Evolutionary conservation across 495 filamentous ascomycete species (phyloP).

Genomic region (Hyaloscypha hepaticicola): DNA sequence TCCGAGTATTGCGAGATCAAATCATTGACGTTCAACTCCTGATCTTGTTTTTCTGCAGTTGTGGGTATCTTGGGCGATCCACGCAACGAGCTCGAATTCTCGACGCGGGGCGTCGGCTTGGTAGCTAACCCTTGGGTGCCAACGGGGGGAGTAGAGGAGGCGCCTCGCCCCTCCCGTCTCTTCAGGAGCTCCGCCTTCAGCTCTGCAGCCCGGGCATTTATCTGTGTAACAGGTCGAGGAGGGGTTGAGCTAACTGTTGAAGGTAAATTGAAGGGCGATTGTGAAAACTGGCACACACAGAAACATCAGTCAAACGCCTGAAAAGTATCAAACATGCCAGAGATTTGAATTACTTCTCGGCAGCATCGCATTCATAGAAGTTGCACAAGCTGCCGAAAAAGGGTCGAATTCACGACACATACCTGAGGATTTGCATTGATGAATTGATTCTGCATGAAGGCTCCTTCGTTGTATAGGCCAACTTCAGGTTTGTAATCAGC

Average conservation of each 20-base stretch:
- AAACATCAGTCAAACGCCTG: constrained; percentile 1
- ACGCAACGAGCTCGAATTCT: constrained; percentile 14
- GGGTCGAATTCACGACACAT: constrained; percentile 11
- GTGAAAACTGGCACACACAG: constrained; percentile 19
- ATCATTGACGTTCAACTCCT: constrained; percentile 26
- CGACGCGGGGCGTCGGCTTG: constrained; percentile 1
- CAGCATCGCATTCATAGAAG: neutral
- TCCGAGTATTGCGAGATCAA: constrained; percentile 28
- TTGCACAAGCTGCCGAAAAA: neutral
- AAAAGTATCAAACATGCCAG: neutral
- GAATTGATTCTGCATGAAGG: constrained; percentile 28
- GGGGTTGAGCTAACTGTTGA: constrained; percentile 7
- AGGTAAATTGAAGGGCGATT: constrained; percentile 14
- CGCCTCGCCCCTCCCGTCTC: constrained; percentile 17
- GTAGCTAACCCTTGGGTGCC: constrained; percentile 20
- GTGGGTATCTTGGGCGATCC: constrained; percentile 19
- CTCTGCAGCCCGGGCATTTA: constrained; percentile 31
- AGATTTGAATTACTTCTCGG: neutral
- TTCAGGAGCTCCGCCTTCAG: constrained; percentile 32
- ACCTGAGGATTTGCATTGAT: constrained; percentile 22
- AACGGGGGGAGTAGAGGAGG: constrained; percentile 24
- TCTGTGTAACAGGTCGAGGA: constrained; percentile 14
- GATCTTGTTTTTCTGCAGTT: constrained; percentile 19
- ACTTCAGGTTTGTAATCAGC: constrained; percentile 20
- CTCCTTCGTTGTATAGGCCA: constrained; percentile 23